These are phyloP conservation scores for Aquilaria agallochum DNA, from an alignment of 441 rosid species.

Conservation along the genomic window DNA sequence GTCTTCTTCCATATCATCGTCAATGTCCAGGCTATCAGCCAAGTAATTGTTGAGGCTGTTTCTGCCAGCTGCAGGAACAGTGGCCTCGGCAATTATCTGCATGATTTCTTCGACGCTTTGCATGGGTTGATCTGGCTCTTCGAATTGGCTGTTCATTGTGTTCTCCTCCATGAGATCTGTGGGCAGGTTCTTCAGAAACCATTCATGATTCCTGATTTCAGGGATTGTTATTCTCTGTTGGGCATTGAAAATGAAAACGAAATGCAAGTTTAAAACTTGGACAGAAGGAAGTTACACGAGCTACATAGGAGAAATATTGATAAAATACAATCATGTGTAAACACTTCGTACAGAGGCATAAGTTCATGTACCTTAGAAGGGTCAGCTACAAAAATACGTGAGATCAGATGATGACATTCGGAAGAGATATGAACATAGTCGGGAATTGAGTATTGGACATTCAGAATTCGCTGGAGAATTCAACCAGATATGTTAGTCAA, in stretches of 20 bases:
- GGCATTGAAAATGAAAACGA: constrained; percentile 7
- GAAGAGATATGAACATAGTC: constrained; percentile 92
- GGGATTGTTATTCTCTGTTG: constrained; percentile 86
- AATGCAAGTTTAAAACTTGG: not conserved
- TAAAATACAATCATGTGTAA: not conserved
- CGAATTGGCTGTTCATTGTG: constrained; percentile 45
- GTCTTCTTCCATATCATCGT: constrained; percentile 93
- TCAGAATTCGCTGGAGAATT: constrained; percentile 75
- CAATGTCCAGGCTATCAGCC: constrained; percentile 76
- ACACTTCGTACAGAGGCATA: too few species aligned
- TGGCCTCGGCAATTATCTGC: constrained; percentile 95
- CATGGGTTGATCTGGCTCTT: constrained; percentile 84
- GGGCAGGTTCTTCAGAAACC: constrained; percentile 95
- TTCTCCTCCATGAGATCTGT: constrained; percentile 75
- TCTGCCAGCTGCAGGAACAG: constrained; percentile 78
- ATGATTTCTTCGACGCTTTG: constrained; percentile 89
- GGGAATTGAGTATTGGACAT: constrained; percentile 94
- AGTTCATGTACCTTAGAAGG: constrained; percentile 54
- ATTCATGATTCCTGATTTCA: constrained; percentile 80
- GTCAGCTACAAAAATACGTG: constrained; percentile 92
- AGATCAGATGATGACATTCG: constrained; percentile 85
- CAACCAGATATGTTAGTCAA: constrained; percentile 13
- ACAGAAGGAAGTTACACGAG: not conserved
- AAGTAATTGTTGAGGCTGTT: constrained; percentile 61
- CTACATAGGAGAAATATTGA: not conserved